These are phyloP conservation scores for Pachyrhizus erosus DNA, from an alignment of 306 rosid species.

Conservation along the genomic window DNA sequence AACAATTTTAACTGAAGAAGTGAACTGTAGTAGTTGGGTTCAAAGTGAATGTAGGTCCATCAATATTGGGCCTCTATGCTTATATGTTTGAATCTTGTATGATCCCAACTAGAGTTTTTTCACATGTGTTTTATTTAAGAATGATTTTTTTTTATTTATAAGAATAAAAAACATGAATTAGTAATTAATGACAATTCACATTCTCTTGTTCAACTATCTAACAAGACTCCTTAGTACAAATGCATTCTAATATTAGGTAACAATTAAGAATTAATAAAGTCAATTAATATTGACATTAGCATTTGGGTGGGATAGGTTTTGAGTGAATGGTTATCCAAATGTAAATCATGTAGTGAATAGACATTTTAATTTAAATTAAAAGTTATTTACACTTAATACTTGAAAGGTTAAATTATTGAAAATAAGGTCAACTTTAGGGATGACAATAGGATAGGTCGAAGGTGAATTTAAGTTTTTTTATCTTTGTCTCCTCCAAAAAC, in stretches of 20 bases:
- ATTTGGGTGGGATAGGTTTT: neutral
- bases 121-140: too few species aligned
- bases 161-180: too few species aligned
- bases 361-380: neutral
- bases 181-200: too few species aligned
- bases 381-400: neutral
- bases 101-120: neutral
- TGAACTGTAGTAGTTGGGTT: too few species aligned
- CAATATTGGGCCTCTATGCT: neutral
- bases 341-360: neutral
- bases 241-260: neutral
- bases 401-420: neutral
- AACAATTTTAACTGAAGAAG: too few species aligned
- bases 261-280: neutral
- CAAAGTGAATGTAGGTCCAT: too few species aligned
- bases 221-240: too few species aligned
- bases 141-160: too few species aligned
- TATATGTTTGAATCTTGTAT: neutral
- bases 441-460: too few species aligned
- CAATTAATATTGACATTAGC: neutral
- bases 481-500: too few species aligned
- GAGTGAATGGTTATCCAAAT: neutral
- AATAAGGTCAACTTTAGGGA: neutral
- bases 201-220: too few species aligned
- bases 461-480: too few species aligned